These are phyloP conservation scores for Loxodes magnus DNA, from an alignment of 73 alveolate genomes.

Conservation along the genomic window DNA sequence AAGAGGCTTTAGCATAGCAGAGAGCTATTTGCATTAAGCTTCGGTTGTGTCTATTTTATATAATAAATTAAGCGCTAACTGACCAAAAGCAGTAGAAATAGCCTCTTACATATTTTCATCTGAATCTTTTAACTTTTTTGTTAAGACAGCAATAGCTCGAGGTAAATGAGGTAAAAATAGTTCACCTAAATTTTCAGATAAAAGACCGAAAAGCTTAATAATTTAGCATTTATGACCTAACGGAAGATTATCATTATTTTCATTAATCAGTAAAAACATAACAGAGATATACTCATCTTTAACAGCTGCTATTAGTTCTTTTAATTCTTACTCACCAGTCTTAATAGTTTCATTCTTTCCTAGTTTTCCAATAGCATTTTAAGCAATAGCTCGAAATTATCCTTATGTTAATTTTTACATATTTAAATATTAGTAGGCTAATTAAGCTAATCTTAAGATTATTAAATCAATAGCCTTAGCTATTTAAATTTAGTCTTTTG, in stretches of 20 bases:
- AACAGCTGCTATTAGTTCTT: too few relatives aligned
- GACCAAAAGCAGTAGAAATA: conserved; percentile 30
- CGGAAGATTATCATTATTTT: conserved; percentile 36
- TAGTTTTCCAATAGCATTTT: too few relatives aligned
- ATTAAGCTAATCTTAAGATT: too few relatives aligned
- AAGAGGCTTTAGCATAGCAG: conserved; percentile 21
- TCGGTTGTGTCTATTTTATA: conserved; percentile 24
- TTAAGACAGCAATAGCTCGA: conserved; percentile 19
- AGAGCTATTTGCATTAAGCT: conserved; percentile 17
- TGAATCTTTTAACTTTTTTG: conserved; percentile 37
- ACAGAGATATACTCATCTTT: conserved; percentile 49
- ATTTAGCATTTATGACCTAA: conserved; percentile 33
- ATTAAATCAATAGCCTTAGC: too few relatives aligned
- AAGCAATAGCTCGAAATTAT: too few relatives aligned
- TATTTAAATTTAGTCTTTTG: too few relatives aligned
- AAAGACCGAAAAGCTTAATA: conserved; percentile 33
- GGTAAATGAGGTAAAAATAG: conserved; percentile 39
- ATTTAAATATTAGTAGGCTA: too few relatives aligned
- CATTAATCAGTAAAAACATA: conserved; percentile 23
- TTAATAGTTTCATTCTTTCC: too few relatives aligned
- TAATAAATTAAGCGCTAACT: conserved; percentile 26
- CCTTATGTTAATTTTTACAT: too few relatives aligned
- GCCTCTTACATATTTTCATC: conserved; percentile 23
- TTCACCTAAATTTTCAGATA: conserved; percentile 50
- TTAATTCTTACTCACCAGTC: too few relatives aligned